Evolutionary conservation across 2,329 filamentous ascomycete genomes (phyloP), one percentile per base, ranked within the genome.

Genomic region (Penicillium occitanis): DNA sequence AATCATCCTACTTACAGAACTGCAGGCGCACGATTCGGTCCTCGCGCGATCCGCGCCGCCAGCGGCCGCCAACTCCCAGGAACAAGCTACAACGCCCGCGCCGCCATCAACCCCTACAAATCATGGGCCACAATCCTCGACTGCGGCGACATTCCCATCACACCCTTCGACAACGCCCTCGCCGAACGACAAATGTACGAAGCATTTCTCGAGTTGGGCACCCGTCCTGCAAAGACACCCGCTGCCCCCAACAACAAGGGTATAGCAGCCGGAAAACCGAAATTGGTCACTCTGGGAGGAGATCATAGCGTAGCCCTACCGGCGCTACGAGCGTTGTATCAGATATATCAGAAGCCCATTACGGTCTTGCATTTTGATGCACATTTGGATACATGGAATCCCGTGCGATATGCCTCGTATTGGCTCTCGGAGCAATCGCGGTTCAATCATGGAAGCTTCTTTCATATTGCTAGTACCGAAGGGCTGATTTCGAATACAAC

Each of bases 381-480:
- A 1, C 91, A 96, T 75, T 84, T 95, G 1, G 92, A 95, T 75
- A 95, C 92, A 2, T 95, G 92, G 91, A 89, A 94, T 75, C 91
- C 92, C 1, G 86, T 77, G 40, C 79, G 91, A 71, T 96, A 96
- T 77, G 91, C 91, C 0, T 88, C 86, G 17, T 87, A 88, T 64
- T 97, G 93, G 93, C 77, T 82, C 6, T 85, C 84, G 2, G 84
- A 87, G 67, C 90, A 92, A 76, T 85, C 87, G 1, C 86, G 89
- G 71, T 95, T 96, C 81, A 96, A 89, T 73, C 93, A 97, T 77
- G 93, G 93, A 4, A 91, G 87, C 70, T 95, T 96, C 88, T 96
- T 96, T 83, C 94, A 92, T 90, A 86, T 94, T 70, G 93, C 93
- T 5, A 88, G 89, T 59, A 88, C 88, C 35, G 93, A 96, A 76